Percentiles rank a stretch among this genome's conserved stretches.
Evolutionary conservation across 495 filamentous ascomycete genomes (phyloP).

Genomic region (Thermochaetoides thermophila): DNA sequence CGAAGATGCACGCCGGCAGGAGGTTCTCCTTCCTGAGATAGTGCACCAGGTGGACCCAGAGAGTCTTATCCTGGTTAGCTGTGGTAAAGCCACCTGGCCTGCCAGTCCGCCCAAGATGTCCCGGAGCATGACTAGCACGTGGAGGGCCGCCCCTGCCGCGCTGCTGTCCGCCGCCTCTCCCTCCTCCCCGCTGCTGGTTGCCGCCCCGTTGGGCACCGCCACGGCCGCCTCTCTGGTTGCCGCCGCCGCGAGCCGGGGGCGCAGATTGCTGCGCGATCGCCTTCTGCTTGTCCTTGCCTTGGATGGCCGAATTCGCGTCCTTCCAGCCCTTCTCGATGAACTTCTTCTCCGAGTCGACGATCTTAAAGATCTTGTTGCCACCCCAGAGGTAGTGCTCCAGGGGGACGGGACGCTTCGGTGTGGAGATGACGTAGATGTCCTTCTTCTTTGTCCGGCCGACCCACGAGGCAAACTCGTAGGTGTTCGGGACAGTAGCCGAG

Average conservation of each 20-base stretch:
- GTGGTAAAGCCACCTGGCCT: constrained; percentile 70
- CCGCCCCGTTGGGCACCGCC: constrained; percentile 41
- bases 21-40: constrained; percentile 75
- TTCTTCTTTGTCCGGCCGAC: constrained; percentile 96
- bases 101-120: constrained; percentile 79
- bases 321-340: constrained; percentile 91
- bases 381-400: constrained; percentile 95
- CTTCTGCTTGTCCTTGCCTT: constrained; percentile 66
- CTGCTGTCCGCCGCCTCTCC: constrained; percentile 42
- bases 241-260: constrained; percentile 31
- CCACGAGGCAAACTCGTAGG: constrained; percentile 95
- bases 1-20: constrained; percentile 87
- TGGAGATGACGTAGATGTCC: constrained; percentile 98
- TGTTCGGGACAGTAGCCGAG: constrained; percentile 94
- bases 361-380: constrained; percentile 79
- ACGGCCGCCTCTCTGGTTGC: constrained; percentile 36
- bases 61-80: constrained; percentile 81
- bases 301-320: constrained; percentile 70
- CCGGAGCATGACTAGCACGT: constrained; percentile 43
- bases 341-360: constrained; percentile 80
- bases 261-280: constrained; percentile 29
- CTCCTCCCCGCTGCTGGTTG: constrained; percentile 35
- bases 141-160: constrained; percentile 44
- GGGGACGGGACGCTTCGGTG: constrained; percentile 84
- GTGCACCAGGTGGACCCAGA: constrained; percentile 94